Percentiles rank a stretch among this genome's conserved stretches.
Evolutionary conservation across 768 basidiomycete species (phyloP).

Genomic region (Coprinopsis cinerea): DNA sequence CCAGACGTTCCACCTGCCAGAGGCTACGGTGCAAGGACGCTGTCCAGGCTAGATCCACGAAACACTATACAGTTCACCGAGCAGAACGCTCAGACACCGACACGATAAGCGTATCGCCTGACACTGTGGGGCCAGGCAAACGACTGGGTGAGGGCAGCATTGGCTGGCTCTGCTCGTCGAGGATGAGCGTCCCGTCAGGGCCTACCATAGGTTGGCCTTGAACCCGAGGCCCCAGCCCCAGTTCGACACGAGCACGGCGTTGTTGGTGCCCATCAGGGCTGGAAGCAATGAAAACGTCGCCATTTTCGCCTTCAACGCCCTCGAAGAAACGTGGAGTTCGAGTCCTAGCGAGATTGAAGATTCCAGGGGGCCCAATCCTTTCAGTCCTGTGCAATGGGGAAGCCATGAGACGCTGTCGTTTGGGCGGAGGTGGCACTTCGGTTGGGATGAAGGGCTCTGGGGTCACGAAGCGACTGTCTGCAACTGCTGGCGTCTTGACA

Average conservation of each 20-base stretch:
- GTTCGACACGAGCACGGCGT: not conserved
- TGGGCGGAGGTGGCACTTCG: not conserved
- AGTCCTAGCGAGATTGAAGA: not conserved
- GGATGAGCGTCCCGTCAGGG: not conserved
- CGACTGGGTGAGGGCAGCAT: not conserved
- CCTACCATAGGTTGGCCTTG: constrained; percentile 1
- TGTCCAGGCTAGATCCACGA: too few relatives aligned
- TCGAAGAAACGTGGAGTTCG: not conserved
- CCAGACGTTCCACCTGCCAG: too few relatives aligned
- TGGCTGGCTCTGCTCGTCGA: not conserved
- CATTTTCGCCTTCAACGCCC: not conserved
- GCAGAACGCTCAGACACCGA: too few relatives aligned
- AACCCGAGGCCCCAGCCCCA: not conserved
- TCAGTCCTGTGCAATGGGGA: constrained; percentile 1
- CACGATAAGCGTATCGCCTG: too few relatives aligned
- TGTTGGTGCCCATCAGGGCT: not conserved
- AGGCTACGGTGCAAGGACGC: too few relatives aligned
- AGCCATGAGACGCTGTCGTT: not conserved
- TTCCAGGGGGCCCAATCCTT: constrained; percentile 1
- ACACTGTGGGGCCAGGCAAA: not conserved
- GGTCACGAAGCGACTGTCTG: not conserved
- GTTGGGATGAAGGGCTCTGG: constrained; percentile 4
- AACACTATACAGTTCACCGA: too few relatives aligned
- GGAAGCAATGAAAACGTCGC: not conserved
- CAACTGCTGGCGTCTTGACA: not conserved